phyloP scores from a whole-genome alignment of 2,329 filamentous ascomycete genomes.

The Colletotrichum eleusines region DNA sequence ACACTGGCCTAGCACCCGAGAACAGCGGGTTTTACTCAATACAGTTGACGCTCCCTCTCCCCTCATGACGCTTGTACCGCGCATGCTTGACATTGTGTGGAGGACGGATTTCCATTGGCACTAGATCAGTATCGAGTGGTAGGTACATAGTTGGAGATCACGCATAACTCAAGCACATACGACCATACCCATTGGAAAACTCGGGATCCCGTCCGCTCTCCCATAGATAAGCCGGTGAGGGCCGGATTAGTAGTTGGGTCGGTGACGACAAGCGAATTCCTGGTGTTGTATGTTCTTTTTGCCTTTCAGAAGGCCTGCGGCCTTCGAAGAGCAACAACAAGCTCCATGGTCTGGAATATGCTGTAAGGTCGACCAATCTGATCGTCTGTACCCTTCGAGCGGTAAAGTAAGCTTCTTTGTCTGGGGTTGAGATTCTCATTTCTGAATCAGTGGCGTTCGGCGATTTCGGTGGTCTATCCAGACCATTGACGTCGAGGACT shows the following conservation, averaged over 20 bases:
- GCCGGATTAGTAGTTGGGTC: too few relatives aligned
- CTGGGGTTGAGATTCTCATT: background rate
- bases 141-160: too few relatives aligned
- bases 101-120: background rate
- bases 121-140: background rate
- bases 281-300: too few relatives aligned
- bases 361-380: background rate
- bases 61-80: background rate
- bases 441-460: constrained; percentile 3
- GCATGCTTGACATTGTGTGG: too few relatives aligned
- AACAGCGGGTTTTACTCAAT: background rate
- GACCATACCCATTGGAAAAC: too few relatives aligned
- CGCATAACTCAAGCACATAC: too few relatives aligned
- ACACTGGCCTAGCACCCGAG: constrained; percentile 3
- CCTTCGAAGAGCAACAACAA: background rate
- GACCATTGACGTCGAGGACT: constrained; percentile 3
- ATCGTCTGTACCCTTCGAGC: background rate
- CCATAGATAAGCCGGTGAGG: too few relatives aligned
- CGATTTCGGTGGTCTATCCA: background rate
- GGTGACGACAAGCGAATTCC: too few relatives aligned
- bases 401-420: background rate
- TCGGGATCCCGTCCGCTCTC: too few relatives aligned
- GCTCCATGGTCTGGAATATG: background rate
- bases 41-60: background rate
- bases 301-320: background rate